A percentile compares a stretch with the other conserved stretches of the same genome.
Conservation (phyloP, 192 early-diverging fungal genomes). For the Entomortierella beljakovae region DNA sequence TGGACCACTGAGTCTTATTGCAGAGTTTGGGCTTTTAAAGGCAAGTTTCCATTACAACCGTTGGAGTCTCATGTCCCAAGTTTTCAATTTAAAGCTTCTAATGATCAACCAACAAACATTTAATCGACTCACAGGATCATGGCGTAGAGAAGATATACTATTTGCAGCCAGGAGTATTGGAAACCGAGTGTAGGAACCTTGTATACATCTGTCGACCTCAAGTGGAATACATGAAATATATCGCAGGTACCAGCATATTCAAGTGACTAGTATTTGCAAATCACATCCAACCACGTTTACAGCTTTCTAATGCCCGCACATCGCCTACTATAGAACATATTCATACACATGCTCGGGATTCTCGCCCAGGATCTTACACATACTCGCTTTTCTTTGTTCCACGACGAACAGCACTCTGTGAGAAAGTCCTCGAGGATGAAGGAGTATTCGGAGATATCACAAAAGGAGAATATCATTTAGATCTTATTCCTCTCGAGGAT, state of each 20-base stretch:
- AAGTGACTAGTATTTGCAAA: no score
- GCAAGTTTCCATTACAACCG: no score
- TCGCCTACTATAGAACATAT: constrained; percentile 26
- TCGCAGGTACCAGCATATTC: no score
- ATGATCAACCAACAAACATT: not conserved
- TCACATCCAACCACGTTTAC: not conserved
- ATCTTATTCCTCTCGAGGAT: constrained; percentile 90
- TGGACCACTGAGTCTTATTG: constrained; percentile 86
- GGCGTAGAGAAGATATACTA: constrained; percentile 96
- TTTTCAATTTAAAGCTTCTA: not conserved
- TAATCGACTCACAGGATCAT: constrained; percentile 75
- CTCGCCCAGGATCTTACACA: constrained; percentile 47
- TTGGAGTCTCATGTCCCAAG: no score
- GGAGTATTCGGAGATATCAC: constrained; percentile 90
- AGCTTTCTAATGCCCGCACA: not conserved
- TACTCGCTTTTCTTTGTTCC: constrained; percentile 91
- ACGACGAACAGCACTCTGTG: constrained; percentile 88
- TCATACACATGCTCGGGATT: constrained; percentile 24
- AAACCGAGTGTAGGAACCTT: constrained; percentile 78
- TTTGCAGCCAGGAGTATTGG: constrained; percentile 71
- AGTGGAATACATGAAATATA: constrained; percentile 81
- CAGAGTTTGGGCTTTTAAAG: constrained; percentile 90
- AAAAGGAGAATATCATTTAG: constrained; percentile 90
- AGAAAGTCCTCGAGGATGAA: constrained; percentile 93
- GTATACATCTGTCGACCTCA: constrained; percentile 90